Conservation (phyloP, 2,329 filamentous ascomycete species). For the Aplosporella prunicola region DNA sequence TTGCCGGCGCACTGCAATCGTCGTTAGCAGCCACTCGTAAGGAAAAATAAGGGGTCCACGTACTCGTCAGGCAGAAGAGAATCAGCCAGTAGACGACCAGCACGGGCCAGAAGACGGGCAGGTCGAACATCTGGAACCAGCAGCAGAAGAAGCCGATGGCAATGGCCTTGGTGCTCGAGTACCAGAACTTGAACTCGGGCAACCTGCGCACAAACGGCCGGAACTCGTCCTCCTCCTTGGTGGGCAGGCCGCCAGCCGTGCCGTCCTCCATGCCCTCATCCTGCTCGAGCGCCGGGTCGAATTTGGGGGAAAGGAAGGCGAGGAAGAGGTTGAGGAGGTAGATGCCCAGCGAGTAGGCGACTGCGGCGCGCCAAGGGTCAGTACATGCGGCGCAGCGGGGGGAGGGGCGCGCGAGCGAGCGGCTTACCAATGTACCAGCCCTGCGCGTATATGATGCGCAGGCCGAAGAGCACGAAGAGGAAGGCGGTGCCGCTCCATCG, state of each 20-base stretch:
- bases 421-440: constrained; percentile 96
- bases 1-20: constrained; percentile 76
- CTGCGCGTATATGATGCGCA: constrained; percentile 83
- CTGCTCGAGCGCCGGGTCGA: constrained; percentile 90
- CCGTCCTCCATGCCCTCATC: constrained; percentile 97
- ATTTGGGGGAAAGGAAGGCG: constrained; percentile 95
- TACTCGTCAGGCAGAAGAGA: constrained; percentile 89
- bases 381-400: no score
- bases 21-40: constrained; percentile 9
- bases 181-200: constrained; percentile 99
- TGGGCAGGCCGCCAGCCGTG: constrained; percentile 65
- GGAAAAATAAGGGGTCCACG: constrained; percentile 31
- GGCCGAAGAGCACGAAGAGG: constrained; percentile 69
- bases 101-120: constrained; percentile 98
- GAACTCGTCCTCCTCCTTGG: constrained; percentile 96
- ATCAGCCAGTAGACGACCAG: constrained; percentile 98
- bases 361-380: constrained; percentile 46
- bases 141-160: constrained; percentile 75
- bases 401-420: not conserved
- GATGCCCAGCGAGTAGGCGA: constrained; percentile 95
- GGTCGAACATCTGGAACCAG: constrained; percentile 90
- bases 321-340: constrained; percentile 99
- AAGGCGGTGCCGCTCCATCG: constrained; percentile 80
- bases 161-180: constrained; percentile 83
- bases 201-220: constrained; percentile 91